Evolutionary conservation across 345 rosid species (phyloP).

Genomic region (Populus nigra): DNA sequence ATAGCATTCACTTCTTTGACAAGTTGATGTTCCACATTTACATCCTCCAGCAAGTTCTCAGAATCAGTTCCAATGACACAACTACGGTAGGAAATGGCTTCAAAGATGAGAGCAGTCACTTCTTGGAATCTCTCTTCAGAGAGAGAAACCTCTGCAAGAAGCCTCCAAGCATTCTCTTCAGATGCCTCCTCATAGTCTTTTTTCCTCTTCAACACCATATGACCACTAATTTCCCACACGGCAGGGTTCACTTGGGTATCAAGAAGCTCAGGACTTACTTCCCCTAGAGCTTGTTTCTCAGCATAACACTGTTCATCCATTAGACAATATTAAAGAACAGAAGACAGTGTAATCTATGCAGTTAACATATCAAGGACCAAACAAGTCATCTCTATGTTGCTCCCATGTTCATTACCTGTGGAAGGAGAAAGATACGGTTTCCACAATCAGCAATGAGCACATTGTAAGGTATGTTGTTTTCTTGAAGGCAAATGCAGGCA

Average conservation of each 20-base stretch:
- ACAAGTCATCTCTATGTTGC: background rate
- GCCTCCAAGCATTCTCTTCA: constrained; percentile 86
- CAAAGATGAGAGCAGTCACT: constrained; percentile 61
- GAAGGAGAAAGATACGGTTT: constrained; percentile 67
- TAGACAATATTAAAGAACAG: background rate
- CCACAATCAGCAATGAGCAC: constrained; percentile 82
- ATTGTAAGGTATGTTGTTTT: constrained; percentile 84
- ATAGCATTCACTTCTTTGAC: constrained; percentile 22
- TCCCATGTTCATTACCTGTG: constrained; percentile 60
- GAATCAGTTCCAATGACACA: constrained; percentile 21
- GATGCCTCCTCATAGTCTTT: constrained; percentile 84
- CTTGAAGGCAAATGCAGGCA: constrained; percentile 83
- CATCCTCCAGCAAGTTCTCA: constrained; percentile 25
- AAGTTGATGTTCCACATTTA: constrained; percentile 20
- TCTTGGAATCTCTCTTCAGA: constrained; percentile 81
- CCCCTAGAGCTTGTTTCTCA: constrained; percentile 95
- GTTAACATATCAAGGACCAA: background rate
- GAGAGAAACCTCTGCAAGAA: constrained; percentile 84
- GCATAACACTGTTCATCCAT: constrained; percentile 70
- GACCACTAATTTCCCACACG: constrained; percentile 99
- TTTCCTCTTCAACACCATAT: constrained; percentile 89
- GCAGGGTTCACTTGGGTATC: constrained; percentile 99
- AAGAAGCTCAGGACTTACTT: constrained; percentile 68
- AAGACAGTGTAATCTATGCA: background rate
- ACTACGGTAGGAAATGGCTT: constrained; percentile 36